Evolutionary conservation across 495 filamentous ascomycete species (phyloP), one percentile per base, ranked within the genome.

Genomic region (Xylaria acuta): DNA sequence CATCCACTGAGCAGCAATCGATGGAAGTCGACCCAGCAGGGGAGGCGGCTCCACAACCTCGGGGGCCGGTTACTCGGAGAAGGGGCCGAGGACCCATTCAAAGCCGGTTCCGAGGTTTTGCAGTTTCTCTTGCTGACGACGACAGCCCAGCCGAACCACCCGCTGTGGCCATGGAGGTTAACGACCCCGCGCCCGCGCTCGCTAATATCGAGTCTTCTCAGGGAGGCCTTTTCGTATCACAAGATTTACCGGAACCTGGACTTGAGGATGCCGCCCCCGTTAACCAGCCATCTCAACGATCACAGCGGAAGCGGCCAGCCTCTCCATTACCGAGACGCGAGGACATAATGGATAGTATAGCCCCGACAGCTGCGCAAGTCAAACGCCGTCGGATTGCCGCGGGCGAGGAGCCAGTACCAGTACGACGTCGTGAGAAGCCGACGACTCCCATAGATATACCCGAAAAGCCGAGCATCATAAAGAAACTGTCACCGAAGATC

Each of bases 51-150:
- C 40, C 45, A 20, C 38, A 65, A 47, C 40, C 62, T 14, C 47
- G 25, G n/a, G 77, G 69, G 22, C 54, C 69, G 36, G 56, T 69
- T 0, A 62, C 72, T 18, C 75, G 78, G 45, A 73, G 75, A 67
- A 77, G 83, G 3, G 64, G 68, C 14, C 83, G 84, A 72, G 81
- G 84, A 63, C 80, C 80, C 30, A 80, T 84, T 3, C 77, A 84
- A n/a, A 90, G 87, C 70, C 90, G 92, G 25, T 94, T 97, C 81
- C 92, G 91, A 74, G 90, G 90, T 0, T 97, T 97, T 69, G 84
- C 80, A 45, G 74, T 84, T 40, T 80, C 80, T 47, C 71, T 79
- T n/a, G 79, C 76, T 67, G 80, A 84, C 18, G 77, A 79, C 2
- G 79, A 80, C 34, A 64, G 74, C 5, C 54, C 63, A 0, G 72